Percentiles rank a stretch among this genome's conserved stretches.
Evolutionary conservation across 768 basidiomycete genomes (phyloP).

Genomic region (Hysterangium stoloniferum): DNA sequence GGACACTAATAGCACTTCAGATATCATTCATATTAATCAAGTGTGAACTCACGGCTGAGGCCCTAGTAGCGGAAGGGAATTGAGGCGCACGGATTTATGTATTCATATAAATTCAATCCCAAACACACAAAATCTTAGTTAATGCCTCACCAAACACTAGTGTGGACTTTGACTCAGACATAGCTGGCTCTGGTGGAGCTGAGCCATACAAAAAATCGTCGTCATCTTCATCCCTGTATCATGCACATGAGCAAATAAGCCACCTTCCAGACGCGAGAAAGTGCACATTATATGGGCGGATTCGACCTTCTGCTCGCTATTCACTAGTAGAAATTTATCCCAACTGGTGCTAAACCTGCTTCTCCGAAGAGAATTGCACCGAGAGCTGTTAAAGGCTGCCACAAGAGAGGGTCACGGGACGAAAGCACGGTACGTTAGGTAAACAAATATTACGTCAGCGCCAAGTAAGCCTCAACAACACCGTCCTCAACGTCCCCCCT

Average conservation of each 20-base stretch:
- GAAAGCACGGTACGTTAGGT: background rate
- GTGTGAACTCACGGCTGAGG: slow-evolving; percentile 52
- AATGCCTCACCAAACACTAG: slow-evolving; percentile 25
- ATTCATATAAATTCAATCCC: slow-evolving; percentile 24
- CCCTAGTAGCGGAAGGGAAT: slow-evolving; percentile 41
- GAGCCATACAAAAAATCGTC: slow-evolving; percentile 70
- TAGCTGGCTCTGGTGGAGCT: slow-evolving; percentile 26
- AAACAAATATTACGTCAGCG: background rate
- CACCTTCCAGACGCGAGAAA: too few species aligned
- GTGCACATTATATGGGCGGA: too few species aligned
- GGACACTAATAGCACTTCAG: slow-evolving; percentile 17
- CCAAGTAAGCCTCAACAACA: background rate
- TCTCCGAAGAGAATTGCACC: too few species aligned
- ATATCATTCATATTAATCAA: slow-evolving; percentile 17
- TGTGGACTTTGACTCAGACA: slow-evolving; percentile 21
- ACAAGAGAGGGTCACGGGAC: background rate
- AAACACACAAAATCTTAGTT: slow-evolving; percentile 27
- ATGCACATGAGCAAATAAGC: too few species aligned
- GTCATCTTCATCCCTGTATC: slow-evolving; percentile 52
- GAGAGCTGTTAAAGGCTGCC: too few species aligned
- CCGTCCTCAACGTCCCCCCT: slow-evolving; percentile 24
- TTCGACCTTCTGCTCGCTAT: too few species aligned
- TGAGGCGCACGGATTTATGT: slow-evolving; percentile 28
- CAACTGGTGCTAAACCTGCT: too few species aligned
- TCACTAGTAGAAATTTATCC: too few species aligned